phyloP scores from a whole-genome alignment of 2,329 filamentous ascomycete species.

The Pestalotiopsis sp. region DNA sequence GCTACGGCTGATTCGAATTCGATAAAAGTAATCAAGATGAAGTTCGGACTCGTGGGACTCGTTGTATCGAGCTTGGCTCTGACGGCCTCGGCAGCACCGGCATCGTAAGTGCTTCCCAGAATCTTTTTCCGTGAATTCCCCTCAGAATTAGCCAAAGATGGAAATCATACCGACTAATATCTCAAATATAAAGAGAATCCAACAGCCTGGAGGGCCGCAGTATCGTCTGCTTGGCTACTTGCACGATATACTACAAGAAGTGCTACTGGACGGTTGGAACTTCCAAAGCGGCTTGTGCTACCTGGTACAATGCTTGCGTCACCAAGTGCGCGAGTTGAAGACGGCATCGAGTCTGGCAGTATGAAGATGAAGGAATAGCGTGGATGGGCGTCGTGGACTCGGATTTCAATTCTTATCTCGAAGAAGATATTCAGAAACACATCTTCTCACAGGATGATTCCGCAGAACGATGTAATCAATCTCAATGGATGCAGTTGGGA shows the following conservation, averaged over 20 bases:
- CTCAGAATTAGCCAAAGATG: neutral
- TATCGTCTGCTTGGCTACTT: neutral
- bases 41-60: neutral
- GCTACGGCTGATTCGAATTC: too few relatives aligned
- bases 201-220: neutral
- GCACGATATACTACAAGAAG: constrained; percentile 1
- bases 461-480: too few relatives aligned
- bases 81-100: neutral
- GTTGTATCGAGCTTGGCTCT: neutral
- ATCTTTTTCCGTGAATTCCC: too few relatives aligned
- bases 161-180: neutral
- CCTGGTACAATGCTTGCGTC: neutral
- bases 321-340: neutral
- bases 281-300: neutral
- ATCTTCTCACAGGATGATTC: too few relatives aligned
- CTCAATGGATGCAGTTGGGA: too few relatives aligned
- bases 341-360: too few relatives aligned
- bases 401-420: too few relatives aligned
- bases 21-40: neutral
- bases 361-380: too few relatives aligned
- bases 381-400: too few relatives aligned
- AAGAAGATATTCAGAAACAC: too few relatives aligned
- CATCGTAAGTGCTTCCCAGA: neutral
- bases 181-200: neutral
- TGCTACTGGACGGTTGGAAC: neutral